Base-by-base conservation (phyloP, 106 monocot genomes). In the Acorus calamus region DNA sequence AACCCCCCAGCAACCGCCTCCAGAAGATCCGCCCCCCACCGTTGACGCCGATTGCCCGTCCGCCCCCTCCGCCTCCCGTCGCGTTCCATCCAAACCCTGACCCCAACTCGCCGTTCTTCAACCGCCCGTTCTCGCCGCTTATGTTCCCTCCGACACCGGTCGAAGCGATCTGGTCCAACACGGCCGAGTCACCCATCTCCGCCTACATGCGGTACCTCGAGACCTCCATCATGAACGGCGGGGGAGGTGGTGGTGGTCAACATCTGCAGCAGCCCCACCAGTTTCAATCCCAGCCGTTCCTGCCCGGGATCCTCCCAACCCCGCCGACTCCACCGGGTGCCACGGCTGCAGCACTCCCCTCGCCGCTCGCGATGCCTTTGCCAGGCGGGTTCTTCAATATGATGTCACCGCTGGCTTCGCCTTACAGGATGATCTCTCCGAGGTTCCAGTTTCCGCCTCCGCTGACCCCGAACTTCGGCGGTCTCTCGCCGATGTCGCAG, bases 381-480 rank as follows among this genome's bases (percentile, higher is more conserved):
- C 89, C 89, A 3, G 64, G 68, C 28, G 28, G 28, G 28, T 28
- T 28, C 28, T 28, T 28, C 28, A 28, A 28, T 28, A 28, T 28
- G 28, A 28, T 28, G 28, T 28, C 28, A 1, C 28, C 28, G 1
- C 28, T 28, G 28, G 28, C 28, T 44, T 92, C 86, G 7, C 92
- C 92, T 1, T 86, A 79, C 63, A 81, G 86, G 8, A 57, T 84
- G 52, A 77, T 82, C 3, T 92, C 92, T 0, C 92, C 92, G 9
- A 75, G 87, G 50, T 92, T 84, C 57, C 79, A 92, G 60, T 77
- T 81, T 57, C 83, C 86, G 3, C 81, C 81, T 7, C 8, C 76
- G 60, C 46, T 75, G 44, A 52, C 52, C 7, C 53, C 28, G 28
- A 28, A 28, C 28, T 28, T 28, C 28, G 28, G 28, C 1, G 28